Conservation (phyloP, 805 yeast species). For the Candida oleophila region DNA sequence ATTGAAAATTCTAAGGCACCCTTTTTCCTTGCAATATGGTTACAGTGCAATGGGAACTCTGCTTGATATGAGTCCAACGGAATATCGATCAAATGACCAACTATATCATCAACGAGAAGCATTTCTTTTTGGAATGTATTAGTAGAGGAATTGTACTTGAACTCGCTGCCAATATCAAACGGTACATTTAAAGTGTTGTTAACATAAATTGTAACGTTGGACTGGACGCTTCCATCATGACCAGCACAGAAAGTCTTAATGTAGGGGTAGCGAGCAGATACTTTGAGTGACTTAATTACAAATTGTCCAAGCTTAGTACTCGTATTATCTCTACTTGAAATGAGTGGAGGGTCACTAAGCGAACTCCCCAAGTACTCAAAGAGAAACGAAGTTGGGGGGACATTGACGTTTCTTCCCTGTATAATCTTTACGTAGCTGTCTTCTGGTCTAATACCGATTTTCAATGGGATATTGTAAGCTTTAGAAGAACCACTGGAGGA, state of each 20-base stretch:
- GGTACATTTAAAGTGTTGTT: slow-evolving; percentile 1
- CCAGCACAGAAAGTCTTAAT: slow-evolving; percentile 4
- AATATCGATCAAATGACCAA: slow-evolving; percentile 3
- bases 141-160: slow-evolving; percentile 1
- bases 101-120: slow-evolving; percentile 1
- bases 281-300: background rate
- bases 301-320: slow-evolving; percentile 3
- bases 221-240: background rate
- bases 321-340: background rate
- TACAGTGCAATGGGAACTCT: slow-evolving; percentile 3
- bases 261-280: background rate
- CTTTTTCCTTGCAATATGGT: slow-evolving; percentile 2
- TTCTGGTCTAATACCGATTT: background rate
- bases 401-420: slow-evolving; percentile 1
- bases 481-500: background rate
- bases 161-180: slow-evolving; percentile 4
- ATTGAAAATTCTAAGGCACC: slow-evolving; percentile 2
- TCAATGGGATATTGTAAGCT: slow-evolving; percentile 1
- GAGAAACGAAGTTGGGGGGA: slow-evolving; percentile 2
- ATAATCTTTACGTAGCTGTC: background rate
- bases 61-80: slow-evolving; percentile 2
- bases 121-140: background rate
- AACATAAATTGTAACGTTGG: background rate
- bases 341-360: background rate
- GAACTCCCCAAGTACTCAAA: slow-evolving; percentile 1